Base-by-base conservation (phyloP, 805 yeast species). In the Candida verbasci region DNA sequence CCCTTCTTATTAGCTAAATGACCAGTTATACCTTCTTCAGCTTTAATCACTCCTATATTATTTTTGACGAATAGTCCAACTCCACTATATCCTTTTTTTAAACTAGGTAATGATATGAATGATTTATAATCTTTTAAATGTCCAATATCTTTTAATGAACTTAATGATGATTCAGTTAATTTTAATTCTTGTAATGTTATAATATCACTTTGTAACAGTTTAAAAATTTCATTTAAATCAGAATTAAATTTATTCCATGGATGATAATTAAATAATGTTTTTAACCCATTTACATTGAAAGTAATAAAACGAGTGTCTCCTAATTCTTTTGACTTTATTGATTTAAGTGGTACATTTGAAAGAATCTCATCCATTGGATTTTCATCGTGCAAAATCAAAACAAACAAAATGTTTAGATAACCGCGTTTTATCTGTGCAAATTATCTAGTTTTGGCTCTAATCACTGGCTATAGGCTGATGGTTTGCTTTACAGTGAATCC, bases 1-100 rank as follows among this genome's bases (percentile, higher is more conserved):
- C 24, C 36, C 17, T 37, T 41, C 3, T 49, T 49, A 9, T 49
- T 40, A 21, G 46, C 46, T 20, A 78, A 52, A 41, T 63, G 60
- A 0, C 97, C 98, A 0, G 96, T 83, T 6, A 93, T 65, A 0
- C 98, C 98, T 56, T 91, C 96, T 53, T 93, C 97, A 0, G 89
- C 96, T 44, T 74, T 77, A 4, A 22, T 12, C 3, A 73, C 34
- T 1, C 87, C 86, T 2, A 68, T 60, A 17, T 88, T 52, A 2
- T 69, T 53, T 14, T 54, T 51, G 2, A 86, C 70, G 59, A 86
- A 91, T 3, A 91, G 74, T 0, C 89, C 95, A 1, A 91, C 97
- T 0, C 98, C 98, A 38, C 91, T 76, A 55, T 93, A 93, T 0
- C 97, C 97, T 50, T 79, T 84, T 52, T 78, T 84, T 2, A 53